Conservation (phyloP, 208 protist species). For the Perkinsela sp. region DNA sequence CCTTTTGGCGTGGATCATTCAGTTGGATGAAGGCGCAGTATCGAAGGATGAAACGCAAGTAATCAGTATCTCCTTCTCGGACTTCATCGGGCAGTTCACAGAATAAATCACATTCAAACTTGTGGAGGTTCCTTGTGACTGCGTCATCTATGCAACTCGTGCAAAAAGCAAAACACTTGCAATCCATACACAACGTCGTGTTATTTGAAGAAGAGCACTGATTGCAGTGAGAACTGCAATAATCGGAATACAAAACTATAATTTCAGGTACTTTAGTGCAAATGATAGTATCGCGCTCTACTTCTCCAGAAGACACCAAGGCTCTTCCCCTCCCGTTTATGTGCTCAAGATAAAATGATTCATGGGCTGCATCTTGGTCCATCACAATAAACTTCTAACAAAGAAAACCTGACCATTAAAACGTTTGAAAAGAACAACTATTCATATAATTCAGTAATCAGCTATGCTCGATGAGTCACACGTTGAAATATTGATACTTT, state of each 20-base stretch:
- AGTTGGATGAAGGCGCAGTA: constrained; percentile 17
- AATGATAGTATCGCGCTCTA: no score
- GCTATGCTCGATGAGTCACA: background rate
- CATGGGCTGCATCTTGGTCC: no score
- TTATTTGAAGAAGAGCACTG: background rate
- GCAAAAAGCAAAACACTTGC: constrained; percentile 8
- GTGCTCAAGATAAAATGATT: no score
- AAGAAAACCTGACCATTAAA: background rate
- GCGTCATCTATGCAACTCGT: background rate
- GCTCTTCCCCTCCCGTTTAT: no score
- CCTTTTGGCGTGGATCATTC: constrained; percentile 11
- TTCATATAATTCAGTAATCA: background rate
- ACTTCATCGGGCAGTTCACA: constrained; percentile 18
- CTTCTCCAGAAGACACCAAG: no score
- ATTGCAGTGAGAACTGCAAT: background rate
- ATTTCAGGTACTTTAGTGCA: background rate
- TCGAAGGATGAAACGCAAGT: constrained; percentile 30
- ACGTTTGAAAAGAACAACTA: no score
- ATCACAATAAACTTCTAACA: no score
- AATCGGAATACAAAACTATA: background rate
- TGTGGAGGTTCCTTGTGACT: constrained; percentile 5
- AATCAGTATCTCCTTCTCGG: constrained; percentile 34
- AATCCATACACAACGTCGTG: background rate
- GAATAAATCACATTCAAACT: constrained; percentile 25
- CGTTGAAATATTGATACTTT: background rate